These are phyloP conservation scores for Arctostaphylos glauca DNA, from an alignment of 148 eudicot genomes.

Conservation along the genomic window DNA sequence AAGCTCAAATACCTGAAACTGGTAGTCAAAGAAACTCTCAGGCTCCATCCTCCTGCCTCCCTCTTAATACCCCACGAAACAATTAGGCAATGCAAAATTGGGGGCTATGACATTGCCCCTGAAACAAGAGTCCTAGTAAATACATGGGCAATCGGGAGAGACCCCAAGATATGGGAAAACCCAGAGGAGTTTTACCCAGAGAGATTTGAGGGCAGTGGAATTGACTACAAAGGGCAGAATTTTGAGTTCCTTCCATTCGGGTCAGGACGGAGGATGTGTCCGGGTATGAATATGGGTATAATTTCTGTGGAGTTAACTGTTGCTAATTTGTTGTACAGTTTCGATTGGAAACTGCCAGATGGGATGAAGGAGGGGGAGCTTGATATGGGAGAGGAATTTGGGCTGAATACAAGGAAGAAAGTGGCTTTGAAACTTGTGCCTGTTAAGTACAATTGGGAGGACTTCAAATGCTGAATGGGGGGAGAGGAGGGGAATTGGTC, in stretches of 20 bases:
- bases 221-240: constrained; percentile 8
- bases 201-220: background rate
- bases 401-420: background rate
- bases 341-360: constrained; percentile 13
- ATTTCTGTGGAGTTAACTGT: background rate
- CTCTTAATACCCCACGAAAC: constrained; percentile 8
- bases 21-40: constrained; percentile 13
- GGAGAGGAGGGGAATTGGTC: too few relatives aligned
- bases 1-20: constrained; percentile 5
- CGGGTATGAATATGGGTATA: constrained; percentile 1
- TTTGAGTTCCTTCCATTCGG: constrained; percentile 8
- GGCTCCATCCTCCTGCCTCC: constrained; percentile 15
- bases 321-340: background rate
- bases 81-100: background rate
- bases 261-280: background rate
- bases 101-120: background rate
- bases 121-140: constrained; percentile 5
- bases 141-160: constrained; percentile 12
- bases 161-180: constrained; percentile 2
- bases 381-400: constrained; percentile 4
- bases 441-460: constrained; percentile 8
- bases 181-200: constrained; percentile 8
- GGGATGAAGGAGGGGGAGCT: constrained; percentile 2
- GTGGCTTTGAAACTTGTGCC: constrained; percentile 7
- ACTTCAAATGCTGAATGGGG: background rate